A percentile compares a stretch with the other conserved stretches of the same genome.
Conservation (phyloP, 2,329 filamentous ascomycete species). For the Sporothrix humicola region DNA sequence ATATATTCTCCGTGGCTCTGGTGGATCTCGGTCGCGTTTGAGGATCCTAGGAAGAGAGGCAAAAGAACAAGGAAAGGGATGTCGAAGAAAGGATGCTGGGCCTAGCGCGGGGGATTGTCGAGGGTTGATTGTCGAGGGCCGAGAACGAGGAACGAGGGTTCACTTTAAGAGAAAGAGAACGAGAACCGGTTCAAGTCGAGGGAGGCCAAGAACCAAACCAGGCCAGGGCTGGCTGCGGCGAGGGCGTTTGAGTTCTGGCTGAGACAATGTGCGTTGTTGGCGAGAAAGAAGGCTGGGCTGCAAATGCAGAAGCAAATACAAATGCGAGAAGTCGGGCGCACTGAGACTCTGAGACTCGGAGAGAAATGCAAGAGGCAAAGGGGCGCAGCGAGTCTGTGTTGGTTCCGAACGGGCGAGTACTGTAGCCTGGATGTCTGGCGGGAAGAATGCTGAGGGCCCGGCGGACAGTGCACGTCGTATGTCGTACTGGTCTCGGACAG, state of each 20-base stretch:
- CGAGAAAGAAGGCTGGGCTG: constrained; percentile 7
- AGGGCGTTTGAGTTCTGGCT: constrained; percentile 19
- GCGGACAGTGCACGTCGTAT: constrained; percentile 9
- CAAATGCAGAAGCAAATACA: no score
- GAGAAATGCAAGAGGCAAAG: not conserved
- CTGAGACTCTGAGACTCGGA: no score
- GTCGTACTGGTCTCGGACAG: constrained; percentile 10
- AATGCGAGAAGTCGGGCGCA: not conserved
- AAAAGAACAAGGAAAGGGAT: not conserved
- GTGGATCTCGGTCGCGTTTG: constrained; percentile 19
- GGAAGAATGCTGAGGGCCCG: not conserved
- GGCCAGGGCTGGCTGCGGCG: not conserved
- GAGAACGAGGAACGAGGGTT: not conserved
- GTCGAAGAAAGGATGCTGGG: constrained; percentile 18
- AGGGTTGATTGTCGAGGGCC: not conserved
- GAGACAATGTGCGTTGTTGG: constrained; percentile 23
- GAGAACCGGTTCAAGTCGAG: no score
- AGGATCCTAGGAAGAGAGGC: not conserved
- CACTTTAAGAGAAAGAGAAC: no score
- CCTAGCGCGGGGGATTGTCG: constrained; percentile 11
- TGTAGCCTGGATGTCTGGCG: no score
- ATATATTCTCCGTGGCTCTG: constrained; percentile 15
- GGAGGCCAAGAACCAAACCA: not conserved
- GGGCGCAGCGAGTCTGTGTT: constrained; percentile 4
- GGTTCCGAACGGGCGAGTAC: not conserved